Evolutionary conservation across 306 rosid species (phyloP).

Genomic region (Arachis hypogaea): DNA sequence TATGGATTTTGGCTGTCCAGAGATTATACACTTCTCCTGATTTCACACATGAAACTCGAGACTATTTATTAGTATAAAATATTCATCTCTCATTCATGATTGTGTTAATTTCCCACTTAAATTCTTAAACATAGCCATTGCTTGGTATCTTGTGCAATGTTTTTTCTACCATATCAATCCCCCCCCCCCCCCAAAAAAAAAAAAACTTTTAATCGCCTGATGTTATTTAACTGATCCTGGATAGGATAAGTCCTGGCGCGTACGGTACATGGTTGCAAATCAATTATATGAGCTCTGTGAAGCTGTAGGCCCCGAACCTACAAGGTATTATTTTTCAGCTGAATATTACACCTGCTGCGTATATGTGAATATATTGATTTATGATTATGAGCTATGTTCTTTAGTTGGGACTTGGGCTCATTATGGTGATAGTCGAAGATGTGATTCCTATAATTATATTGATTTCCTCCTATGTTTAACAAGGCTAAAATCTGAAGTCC

Average conservation of each 20-base stretch:
- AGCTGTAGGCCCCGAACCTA: conserved; percentile 97
- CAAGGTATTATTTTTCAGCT: conserved; percentile 61
- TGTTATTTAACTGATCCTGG: conserved; percentile 34
- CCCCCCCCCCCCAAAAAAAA: background rate
- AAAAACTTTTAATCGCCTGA: background rate
- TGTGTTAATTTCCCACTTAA: background rate
- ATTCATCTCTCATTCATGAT: background rate
- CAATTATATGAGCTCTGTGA: conserved; percentile 94
- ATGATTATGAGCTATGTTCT: conserved; percentile 24
- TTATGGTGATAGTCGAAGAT: conserved; percentile 11
- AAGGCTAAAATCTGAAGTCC: conserved; percentile 12
- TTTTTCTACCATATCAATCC: conserved; percentile 5
- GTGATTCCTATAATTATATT: conserved; percentile 21
- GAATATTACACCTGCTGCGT: conserved; percentile 10
- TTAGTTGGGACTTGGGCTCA: conserved; percentile 17
- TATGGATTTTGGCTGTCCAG: background rate
- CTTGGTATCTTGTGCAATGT: background rate
- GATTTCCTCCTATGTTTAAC: conserved; percentile 16
- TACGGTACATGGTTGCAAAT: conserved; percentile 99
- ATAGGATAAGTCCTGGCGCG: conserved; percentile 99
- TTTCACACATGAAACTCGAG: background rate
- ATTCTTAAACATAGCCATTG: background rate
- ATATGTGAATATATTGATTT: conserved; percentile 19
- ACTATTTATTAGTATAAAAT: too few relatives aligned
- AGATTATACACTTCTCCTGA: background rate